Evolutionary conservation across 2,329 filamentous ascomycete species (phyloP).

Genomic region (Aspergillus sp.): DNA sequence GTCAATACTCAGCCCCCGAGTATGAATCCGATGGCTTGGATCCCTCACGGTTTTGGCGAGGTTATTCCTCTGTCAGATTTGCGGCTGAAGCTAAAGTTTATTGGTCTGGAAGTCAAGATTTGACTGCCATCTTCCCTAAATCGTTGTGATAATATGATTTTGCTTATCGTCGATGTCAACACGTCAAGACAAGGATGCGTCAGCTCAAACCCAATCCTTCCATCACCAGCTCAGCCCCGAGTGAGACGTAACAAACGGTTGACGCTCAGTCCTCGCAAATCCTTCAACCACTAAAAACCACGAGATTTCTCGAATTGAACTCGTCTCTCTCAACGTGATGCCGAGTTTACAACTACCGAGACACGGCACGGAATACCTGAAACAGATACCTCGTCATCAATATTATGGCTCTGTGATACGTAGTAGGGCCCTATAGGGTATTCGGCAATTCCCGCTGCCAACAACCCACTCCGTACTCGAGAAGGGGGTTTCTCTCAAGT

Average conservation of each 20-base stretch:
- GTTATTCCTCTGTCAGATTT: not conserved
- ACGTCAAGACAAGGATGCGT: not conserved
- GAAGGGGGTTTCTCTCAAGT: not conserved
- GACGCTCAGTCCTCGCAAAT: not conserved
- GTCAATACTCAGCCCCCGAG: not conserved
- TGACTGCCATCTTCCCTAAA: not conserved
- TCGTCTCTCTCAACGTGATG: not conserved
- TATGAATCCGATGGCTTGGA: not conserved
- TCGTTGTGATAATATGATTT: not conserved
- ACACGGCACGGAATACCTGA: not conserved
- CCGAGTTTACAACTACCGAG: not conserved
- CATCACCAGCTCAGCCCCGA: not conserved
- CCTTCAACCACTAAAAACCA: not conserved
- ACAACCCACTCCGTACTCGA: not conserved
- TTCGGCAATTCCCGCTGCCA: slow-evolving; percentile 7
- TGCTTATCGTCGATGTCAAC: not conserved
- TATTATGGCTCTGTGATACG: not conserved
- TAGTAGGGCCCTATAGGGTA: not conserved
- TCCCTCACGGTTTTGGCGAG: not conserved
- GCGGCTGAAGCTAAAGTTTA: not conserved
- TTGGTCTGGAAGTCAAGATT: not conserved
- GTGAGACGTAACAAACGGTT: not conserved
- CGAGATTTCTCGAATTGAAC: no score
- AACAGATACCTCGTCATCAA: not conserved
- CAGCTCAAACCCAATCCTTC: not conserved